phyloP scores from a whole-genome alignment of 2,329 filamentous ascomycete genomes.

The Cryphonectria parasitica region DNA sequence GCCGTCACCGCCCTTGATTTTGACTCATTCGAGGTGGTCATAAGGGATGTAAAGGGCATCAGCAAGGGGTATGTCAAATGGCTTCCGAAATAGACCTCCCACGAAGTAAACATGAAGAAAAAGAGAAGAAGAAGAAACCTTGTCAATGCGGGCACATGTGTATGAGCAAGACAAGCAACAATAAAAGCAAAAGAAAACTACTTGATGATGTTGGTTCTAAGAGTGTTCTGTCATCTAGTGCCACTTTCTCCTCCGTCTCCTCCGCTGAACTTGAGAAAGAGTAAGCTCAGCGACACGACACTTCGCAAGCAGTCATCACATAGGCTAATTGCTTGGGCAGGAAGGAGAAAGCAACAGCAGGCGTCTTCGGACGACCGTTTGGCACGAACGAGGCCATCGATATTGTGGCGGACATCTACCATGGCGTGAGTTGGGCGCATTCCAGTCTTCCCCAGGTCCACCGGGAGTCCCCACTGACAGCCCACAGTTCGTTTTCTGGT shows the following conservation, averaged over 20 bases:
- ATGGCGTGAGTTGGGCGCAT: constrained; percentile 67
- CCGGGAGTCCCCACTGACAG: constrained; percentile 25
- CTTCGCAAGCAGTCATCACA: no score
- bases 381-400: constrained; percentile 77
- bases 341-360: constrained; percentile 74
- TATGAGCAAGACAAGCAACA: constrained; percentile 17
- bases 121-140: not conserved
- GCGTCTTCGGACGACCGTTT: constrained; percentile 73
- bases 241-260: constrained; percentile 49
- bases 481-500: constrained; percentile 88
- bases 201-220: constrained; percentile 44
- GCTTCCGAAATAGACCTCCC: constrained; percentile 78
- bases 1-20: constrained; percentile 94
- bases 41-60: constrained; percentile 85
- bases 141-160: constrained; percentile 28
- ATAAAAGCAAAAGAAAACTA: not conserved
- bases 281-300: constrained; percentile 56
- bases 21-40: constrained; percentile 80
- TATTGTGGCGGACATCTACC: constrained; percentile 85
- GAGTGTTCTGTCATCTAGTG: constrained; percentile 44
- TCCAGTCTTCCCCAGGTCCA: constrained; percentile 14
- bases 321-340: constrained; percentile 48
- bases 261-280: constrained; percentile 69
- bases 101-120: constrained; percentile 3
- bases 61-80: constrained; percentile 98